Evolutionary conservation across 108 stramenopile genomes (phyloP), one percentile per base, ranked within the genome.

Genomic region (Pseudonitzschia delicatissima): DNA sequence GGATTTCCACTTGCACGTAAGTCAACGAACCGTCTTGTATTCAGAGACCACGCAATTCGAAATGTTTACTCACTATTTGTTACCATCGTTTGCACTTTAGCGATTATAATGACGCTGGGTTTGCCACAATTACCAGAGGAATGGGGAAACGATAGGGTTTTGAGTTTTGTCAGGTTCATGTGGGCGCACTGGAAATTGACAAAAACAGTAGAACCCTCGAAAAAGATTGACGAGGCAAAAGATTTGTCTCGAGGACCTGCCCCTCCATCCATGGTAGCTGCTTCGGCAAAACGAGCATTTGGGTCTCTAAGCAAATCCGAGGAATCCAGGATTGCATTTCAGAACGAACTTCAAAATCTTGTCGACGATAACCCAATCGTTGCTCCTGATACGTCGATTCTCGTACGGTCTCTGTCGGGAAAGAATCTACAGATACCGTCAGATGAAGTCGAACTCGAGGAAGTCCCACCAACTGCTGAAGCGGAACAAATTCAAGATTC

Each of bases 111-210:
- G 42, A 88, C 91, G 5, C 48, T 92, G 45, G 91, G 91, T 12
- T 62, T 92, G 17, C 91, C 87, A 32, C 79, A 73, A 32, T 70
- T 87, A 1, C 82, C 88, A 61, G 86, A 87, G 59, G 75, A 75
- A 27, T 92, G 88, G 87, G 78, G 85, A 18, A 92, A 92, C 64
- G 87, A 86, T 35, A 77, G 88, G 53, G 86, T 87, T 25, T 72
- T 92, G 42, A 81, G 86, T 44, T 92, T 92, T 66, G 74, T 92
- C 48, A 76, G 83, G 23, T 67, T 84, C 3, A 92, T 92, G 91
- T 92, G 91, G 91, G 63, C 77, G 34, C 82, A 86, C 48, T 67
- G 81, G 71, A 66, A 69, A 25, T n/a, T 57, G 2, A 67, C 49
- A 32, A 57, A 68, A 66, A 77, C 36, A 58, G 58, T 61, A 53